These are phyloP conservation scores for Arctium minus DNA, from an alignment of 129 eudicot species.

Conservation along the genomic window DNA sequence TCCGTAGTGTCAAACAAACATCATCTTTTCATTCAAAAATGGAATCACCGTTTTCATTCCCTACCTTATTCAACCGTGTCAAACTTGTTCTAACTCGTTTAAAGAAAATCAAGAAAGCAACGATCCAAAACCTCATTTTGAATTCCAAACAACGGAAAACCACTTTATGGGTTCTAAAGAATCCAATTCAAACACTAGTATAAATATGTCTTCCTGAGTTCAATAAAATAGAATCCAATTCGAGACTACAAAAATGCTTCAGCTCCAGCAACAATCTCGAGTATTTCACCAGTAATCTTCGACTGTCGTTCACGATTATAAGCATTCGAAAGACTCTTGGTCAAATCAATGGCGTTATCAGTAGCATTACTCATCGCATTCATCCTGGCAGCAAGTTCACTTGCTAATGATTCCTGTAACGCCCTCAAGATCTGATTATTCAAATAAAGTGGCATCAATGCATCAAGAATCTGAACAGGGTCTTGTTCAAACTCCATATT, in stretches of 20 bases:
- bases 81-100: too few species aligned
- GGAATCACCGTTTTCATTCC: too few species aligned
- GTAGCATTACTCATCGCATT: conserved; percentile 84
- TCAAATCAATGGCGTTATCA: conserved; percentile 71
- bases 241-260: conserved; percentile 42
- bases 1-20: background rate
- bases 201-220: background rate
- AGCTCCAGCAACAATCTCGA: conserved; percentile 85
- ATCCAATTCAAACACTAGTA: background rate
- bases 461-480: conserved; percentile 91
- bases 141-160: background rate
- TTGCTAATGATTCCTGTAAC: conserved; percentile 76
- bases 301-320: conserved; percentile 77
- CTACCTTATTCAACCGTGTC: too few species aligned
- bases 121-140: conserved; percentile 4
- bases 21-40: background rate
- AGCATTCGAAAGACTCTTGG: conserved; percentile 42
- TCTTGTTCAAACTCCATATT: conserved; percentile 84
- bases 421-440: conserved; percentile 94
- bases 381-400: conserved; percentile 91
- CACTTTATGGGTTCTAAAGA: background rate
- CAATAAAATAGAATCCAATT: background rate
- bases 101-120: background rate
- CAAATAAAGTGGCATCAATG: conserved; percentile 79
- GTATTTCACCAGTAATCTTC: conserved; percentile 68